Base-by-base conservation (phyloP, 2,329 filamentous ascomycete species). In the Pseudogymnoascus destructans region DNA sequence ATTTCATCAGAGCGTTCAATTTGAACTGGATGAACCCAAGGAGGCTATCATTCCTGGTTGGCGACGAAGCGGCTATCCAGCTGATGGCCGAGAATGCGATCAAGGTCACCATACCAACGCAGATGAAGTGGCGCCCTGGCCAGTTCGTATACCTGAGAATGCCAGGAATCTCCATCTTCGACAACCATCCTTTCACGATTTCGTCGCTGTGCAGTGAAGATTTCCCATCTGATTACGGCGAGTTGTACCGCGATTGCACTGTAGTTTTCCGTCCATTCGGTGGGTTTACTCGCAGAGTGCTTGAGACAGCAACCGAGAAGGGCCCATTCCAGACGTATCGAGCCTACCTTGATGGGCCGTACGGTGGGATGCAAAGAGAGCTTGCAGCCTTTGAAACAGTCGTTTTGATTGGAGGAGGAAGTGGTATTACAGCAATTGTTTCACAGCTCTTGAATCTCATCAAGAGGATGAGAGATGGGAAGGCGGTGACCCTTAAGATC, bases 171-270 rank as follows among this genome's bases (percentile, higher is more conserved):
- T 91, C 90, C 0, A 71, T 95, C 1, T 84, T 96, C 60, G 89
- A 95, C 64, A 96, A 95, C 65, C 93, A 97, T 66, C 92, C 92
- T 0, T 97, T 97, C 69, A 97, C 93, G 0, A 91, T 97, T 58
- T 84, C 92, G 1, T 96, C 90, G 0, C 78, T 95, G 6, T 96
- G 90, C 72, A 95, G 88, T 68, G 87, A 95, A 46, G 90, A 95
- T 68, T 95, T 96, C 61, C 89, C 90, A 1, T 95, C 91, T 0
- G 86, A 89, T 60, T 95, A 95, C 66, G 91, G 91, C 25, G 86
- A 93, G 64, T 78, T 87, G 57, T 95, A 92, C 66, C 79, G 90
- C 56, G 92, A 97, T 69, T 90, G 95, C 72, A 86, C 88, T 7
- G 75, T 97, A 13, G 89, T 97, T 0, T 96, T 97, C 74, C 83